Evolutionary conservation across 2,329 filamentous ascomycete genomes (phyloP).

Genomic region (Colletotrichum trifolii): DNA sequence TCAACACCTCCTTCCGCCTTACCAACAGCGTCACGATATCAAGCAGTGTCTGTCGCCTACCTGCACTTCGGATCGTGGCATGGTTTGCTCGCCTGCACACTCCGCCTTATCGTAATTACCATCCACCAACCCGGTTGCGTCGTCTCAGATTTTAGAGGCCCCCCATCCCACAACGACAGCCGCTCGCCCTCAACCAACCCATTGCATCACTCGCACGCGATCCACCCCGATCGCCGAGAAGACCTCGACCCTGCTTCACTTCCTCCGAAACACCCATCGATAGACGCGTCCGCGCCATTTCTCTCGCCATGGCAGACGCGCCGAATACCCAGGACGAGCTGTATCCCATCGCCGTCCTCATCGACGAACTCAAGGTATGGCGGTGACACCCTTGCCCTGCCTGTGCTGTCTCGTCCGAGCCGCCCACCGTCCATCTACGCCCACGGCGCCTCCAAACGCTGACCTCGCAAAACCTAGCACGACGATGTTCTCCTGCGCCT

Average conservation of each 20-base stretch:
- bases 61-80: conserved; percentile 31
- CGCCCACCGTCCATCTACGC: conserved; percentile 36
- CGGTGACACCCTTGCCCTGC: conserved; percentile 30
- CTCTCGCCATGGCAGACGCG: conserved; percentile 84
- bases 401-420: conserved; percentile 12
- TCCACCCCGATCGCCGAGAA: conserved; percentile 40
- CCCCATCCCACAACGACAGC: conserved; percentile 36
- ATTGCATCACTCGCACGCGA: conserved; percentile 47
- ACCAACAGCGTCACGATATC: conserved; percentile 34
- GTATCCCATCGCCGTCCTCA: conserved; percentile 99
- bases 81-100: conserved; percentile 32
- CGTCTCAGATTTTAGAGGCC: conserved; percentile 37
- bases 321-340: conserved; percentile 96
- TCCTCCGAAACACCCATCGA: conserved; percentile 29
- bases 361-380: conserved; percentile 97
- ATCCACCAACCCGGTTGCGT: conserved; percentile 34
- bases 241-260: conserved; percentile 28
- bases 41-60: conserved; percentile 25
- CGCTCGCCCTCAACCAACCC: conserved; percentile 35
- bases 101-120: conserved; percentile 26
- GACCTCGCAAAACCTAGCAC: conserved; percentile 71
- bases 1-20: conserved; percentile 31
- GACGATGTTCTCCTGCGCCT: conserved; percentile 97
- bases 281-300: conserved; percentile 46
- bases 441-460: conserved; percentile 39